Evolutionary conservation across 768 basidiomycete genomes (phyloP).

Genomic region (Stropharia rugosoannulata): DNA sequence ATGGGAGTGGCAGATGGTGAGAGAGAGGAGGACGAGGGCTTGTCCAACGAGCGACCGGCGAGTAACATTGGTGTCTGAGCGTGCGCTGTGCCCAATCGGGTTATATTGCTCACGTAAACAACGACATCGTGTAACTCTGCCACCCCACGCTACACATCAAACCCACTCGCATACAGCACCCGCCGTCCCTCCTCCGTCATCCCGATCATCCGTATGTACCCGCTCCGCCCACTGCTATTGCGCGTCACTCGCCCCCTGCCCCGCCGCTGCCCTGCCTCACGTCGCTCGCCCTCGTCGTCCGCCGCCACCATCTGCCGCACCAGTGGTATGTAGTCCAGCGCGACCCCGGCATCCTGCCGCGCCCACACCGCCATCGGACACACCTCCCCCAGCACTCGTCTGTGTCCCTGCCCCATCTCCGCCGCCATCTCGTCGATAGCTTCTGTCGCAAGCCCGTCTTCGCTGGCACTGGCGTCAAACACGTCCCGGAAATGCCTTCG

Average conservation of each 20-base stretch:
- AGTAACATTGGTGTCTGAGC: constrained; percentile 19
- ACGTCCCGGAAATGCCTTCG: constrained; percentile 47
- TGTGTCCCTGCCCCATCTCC: constrained; percentile 8
- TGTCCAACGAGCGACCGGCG: constrained; percentile 9
- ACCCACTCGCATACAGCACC: constrained; percentile 26
- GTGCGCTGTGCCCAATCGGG: constrained; percentile 34
- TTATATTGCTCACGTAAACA: constrained; percentile 38
- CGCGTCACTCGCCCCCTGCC: constrained; percentile 48
- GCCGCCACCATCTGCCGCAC: constrained; percentile 60
- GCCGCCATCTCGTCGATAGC: constrained; percentile 8
- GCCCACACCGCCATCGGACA: constrained; percentile 40
- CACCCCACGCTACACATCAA: constrained; percentile 23
- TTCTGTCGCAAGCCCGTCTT: constrained; percentile 6
- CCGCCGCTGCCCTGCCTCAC: constrained; percentile 18
- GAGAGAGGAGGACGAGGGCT: constrained; percentile 8
- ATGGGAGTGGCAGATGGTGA: constrained; percentile 15
- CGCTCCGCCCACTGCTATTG: constrained; percentile 46
- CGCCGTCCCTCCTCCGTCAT: constrained; percentile 36
- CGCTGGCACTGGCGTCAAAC: constrained; percentile 13
- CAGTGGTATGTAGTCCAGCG: constrained; percentile 71
- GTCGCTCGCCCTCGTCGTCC: constrained; percentile 57
- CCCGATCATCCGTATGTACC: constrained; percentile 43
- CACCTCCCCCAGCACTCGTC: constrained; percentile 43
- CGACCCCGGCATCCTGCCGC: constrained; percentile 45
- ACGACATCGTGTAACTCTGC: constrained; percentile 22